Evolutionary conservation across 371 early-diverging fungal genomes (phyloP).

Genomic region (Lichtheimia hyalospora): DNA sequence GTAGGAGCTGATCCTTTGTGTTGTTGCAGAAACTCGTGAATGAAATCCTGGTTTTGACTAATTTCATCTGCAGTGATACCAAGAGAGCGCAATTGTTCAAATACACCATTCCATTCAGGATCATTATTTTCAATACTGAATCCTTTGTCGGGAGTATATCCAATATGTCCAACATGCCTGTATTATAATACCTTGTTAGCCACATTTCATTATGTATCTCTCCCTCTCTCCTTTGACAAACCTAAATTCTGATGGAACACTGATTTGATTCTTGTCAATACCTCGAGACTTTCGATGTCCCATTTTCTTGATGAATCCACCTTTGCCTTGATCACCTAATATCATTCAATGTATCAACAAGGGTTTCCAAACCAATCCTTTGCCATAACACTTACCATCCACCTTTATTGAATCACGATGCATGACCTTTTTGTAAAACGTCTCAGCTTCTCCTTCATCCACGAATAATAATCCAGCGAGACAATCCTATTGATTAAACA

Average conservation of each 20-base stretch:
- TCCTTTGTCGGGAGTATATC: constrained; percentile 77
- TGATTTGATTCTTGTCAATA: constrained; percentile 77
- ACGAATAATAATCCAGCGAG: constrained; percentile 86
- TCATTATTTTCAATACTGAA: constrained; percentile 82
- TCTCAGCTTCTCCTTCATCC: constrained; percentile 78
- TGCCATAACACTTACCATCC: constrained; percentile 31
- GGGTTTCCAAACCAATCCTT: constrained; percentile 1
- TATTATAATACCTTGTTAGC: neutral
- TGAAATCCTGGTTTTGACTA: constrained; percentile 52
- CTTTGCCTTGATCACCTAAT: constrained; percentile 14
- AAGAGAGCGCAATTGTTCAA: constrained; percentile 71
- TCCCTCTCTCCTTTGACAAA: constrained; percentile 11
- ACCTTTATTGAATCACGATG: constrained; percentile 45
- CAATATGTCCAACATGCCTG: constrained; percentile 79
- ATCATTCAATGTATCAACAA: neutral
- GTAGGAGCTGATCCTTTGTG: constrained; percentile 23
- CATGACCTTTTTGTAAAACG: constrained; percentile 71
- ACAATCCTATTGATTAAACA: constrained; percentile 48
- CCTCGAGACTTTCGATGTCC: constrained; percentile 25
- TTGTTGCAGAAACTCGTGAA: constrained; percentile 49
- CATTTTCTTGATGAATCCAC: constrained; percentile 28
- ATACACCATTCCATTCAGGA: constrained; percentile 75
- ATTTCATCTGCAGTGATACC: constrained; percentile 80
- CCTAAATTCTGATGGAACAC: constrained; percentile 75
- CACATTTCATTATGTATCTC: too few relatives aligned